A percentile compares a stretch with the other conserved stretches of the same genome.
phyloP scores from a whole-genome alignment of 2,329 filamentous ascomycete genomes.

The Aureobasidium sp. region DNA sequence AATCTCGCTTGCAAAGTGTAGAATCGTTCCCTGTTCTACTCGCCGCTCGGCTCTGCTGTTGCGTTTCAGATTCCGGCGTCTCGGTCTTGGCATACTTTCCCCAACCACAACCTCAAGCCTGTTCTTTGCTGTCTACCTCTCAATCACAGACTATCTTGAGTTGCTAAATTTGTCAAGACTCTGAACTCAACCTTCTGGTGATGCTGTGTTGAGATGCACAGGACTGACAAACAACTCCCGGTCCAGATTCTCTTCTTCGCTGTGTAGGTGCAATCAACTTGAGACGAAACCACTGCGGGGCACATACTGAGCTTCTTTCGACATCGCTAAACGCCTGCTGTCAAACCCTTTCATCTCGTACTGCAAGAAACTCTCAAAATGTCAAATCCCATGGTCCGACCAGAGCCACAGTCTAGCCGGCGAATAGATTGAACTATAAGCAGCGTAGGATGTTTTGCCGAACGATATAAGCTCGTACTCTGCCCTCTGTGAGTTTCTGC shows the following conservation, averaged over 20 bases:
- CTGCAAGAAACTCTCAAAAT: neutral
- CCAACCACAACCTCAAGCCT: neutral
- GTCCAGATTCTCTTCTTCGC: too few relatives aligned
- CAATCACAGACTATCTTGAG: neutral
- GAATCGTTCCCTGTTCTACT: neutral
- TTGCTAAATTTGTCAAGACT: neutral
- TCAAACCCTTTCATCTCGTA: neutral
- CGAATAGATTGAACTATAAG: slow-evolving; percentile 1
- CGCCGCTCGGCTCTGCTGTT: slow-evolving; percentile 8
- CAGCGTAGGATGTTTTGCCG: neutral
- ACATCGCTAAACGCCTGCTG: slow-evolving; percentile 2
- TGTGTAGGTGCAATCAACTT: neutral
- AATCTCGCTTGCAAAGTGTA: neutral
- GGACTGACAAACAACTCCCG: neutral
- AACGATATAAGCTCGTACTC: neutral
- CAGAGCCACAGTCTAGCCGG: neutral
- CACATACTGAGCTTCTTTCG: neutral
- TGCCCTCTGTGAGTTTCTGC: neutral
- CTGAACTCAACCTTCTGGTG: too few relatives aligned
- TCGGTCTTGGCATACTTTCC: neutral
- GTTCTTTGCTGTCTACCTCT: neutral
- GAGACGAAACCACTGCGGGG: slow-evolving; percentile 5
- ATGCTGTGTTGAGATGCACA: neutral
- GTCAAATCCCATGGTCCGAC: neutral
- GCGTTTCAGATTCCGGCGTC: slow-evolving; percentile 4